Base-by-base conservation (phyloP, 2,329 filamentous ascomycete species). In the Alternaria hordeiaustralica region DNA sequence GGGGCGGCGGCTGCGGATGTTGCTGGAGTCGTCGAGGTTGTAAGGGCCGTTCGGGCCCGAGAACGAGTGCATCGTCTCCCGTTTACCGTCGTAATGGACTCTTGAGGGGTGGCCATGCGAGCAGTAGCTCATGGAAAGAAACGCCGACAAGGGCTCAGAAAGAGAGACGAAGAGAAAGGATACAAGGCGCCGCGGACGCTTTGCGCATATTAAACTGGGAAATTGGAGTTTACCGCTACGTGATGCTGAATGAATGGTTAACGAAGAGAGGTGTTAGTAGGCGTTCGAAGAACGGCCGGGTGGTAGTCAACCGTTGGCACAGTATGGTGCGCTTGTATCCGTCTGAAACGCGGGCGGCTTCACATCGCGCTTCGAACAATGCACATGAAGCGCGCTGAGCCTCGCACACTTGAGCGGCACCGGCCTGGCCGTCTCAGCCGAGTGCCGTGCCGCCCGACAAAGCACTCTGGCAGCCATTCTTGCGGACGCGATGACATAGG, bases 1-100 rank as follows among this genome's bases (percentile, higher is more conserved):
- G 73, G 59, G 66, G 70, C 69, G 21, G 61, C 65, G 46, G 63
- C 41, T 41, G 73, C 57, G 47, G 71, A 46, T 46, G 66, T 54
- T 44, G 62, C 63, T 56, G 67, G 62, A 46, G 64, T 62, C 15
- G 61, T 18, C 23, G 69, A 69, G 21, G 75, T 75, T 43, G 71
- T 72, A 63, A 67, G 68, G 59, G 73, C 69, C 41, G 74, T 76
- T 47, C 76, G 73, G 64, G 72, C 76, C 50, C 75, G 76, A 59
- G 78, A 77, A 64, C 78, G 77, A 67, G 78, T 80, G 71, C 79
- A 81, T 71, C 75, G 74, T 70, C 74, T 73, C 67, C 79, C 79
- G 66, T 62, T 78, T 66, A 81, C 78, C 60, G 77, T 79, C 60
- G 77, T 80, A 55, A 75, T 77, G 50, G 73, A 74, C 47, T 76